Base-by-base conservation (phyloP, 371 early-diverging fungal species). In the Gilbertella persicaria region DNA sequence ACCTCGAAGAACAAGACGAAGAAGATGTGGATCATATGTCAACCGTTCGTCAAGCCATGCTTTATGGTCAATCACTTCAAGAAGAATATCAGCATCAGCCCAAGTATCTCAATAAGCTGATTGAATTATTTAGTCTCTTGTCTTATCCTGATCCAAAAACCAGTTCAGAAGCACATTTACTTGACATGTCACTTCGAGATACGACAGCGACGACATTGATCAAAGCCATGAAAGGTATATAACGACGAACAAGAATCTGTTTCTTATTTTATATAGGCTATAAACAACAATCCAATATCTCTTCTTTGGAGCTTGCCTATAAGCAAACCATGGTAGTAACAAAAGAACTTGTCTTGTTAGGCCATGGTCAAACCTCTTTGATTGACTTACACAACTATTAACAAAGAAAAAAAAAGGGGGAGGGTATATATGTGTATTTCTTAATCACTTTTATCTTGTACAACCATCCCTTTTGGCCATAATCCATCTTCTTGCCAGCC, bases 1-100 rank as follows among this genome's bases (percentile, higher is more conserved):
- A n/a, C n/a, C 33, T 48, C 2, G 42, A 45, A 20, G 46, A 23
- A 5, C 17, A 50, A n/a, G 64, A 52, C 14, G 56, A 57, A 45
- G 58, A 59, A 23, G 53, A 50, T 16, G 45, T 54, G 5, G 48
- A 53, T 20, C 67, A 69, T 48, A 46, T 59, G 33, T 66, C 76
- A 29, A 16, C 17, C 12, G 24, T 58, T 1, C 45, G 52, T 12
- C 76, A 73, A 35, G 83, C 85, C n/a, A 74, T 92, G 35, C 56
- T 69, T 45, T 86, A 84, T 61, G 92, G 93, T 0, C 87, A 86
- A 40, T 64, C 77, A 50, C 55, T 92, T 20, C 83, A 89, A 63
- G 71, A 73, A 5, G 78, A 83, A 60, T 94, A 89, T 63, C 76
- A 79, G 43, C n/a, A 67, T 35, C 74, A 79, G 41, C 62, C 73